Evolutionary conservation across 305 asterid species (phyloP), one percentile per base, ranked within the genome.

Genomic region (Fraxinus velutina): DNA sequence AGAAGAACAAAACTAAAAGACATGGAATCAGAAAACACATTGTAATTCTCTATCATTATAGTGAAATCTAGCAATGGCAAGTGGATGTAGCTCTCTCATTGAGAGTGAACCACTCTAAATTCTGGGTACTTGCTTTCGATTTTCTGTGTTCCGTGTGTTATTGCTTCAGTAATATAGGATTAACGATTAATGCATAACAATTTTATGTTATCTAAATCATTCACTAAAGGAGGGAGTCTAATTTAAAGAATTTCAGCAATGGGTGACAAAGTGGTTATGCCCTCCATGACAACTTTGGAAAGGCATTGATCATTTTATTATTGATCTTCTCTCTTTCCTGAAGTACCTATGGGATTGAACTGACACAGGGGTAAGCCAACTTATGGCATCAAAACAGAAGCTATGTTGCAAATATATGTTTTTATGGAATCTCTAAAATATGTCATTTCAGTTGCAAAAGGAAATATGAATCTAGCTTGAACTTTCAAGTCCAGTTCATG

Each of bases 401-500:
- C 62, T 83, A 78, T 2, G 77, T 22, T 34, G 74, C 77, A 24
- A 2, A 75, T 57, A 76, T 73, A 85, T 30, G 77, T 12, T 57
- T 75, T 7, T 71, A 36, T 22, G 15, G 57, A 60, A 82, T 73
- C 78, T 71, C 47, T 29, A 33, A 80, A 37, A 62, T 75, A 55
- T 15, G 78, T 22, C 74, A 73, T 83, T 33, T 73, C 80, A 64
- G 75, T 77, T 64, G 21, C 34, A n/a, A 55, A 75, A 71, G 66
- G 42, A 77, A 62, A 60, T 32, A 71, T 30, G 82, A 42, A 22
- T 71, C 85, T n/a, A 22, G 73, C 62, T 34, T 73, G 19, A 83
- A 50, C 78, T 71, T 82, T 78, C 52, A 27, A n/a, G 80, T 79
- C 73, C 76, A 83, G 36, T 78, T 80, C 76, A 9, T 71, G 22